These are phyloP conservation scores for Amanita thiersii DNA, from an alignment of 768 basidiomycete genomes.

Conservation along the genomic window DNA sequence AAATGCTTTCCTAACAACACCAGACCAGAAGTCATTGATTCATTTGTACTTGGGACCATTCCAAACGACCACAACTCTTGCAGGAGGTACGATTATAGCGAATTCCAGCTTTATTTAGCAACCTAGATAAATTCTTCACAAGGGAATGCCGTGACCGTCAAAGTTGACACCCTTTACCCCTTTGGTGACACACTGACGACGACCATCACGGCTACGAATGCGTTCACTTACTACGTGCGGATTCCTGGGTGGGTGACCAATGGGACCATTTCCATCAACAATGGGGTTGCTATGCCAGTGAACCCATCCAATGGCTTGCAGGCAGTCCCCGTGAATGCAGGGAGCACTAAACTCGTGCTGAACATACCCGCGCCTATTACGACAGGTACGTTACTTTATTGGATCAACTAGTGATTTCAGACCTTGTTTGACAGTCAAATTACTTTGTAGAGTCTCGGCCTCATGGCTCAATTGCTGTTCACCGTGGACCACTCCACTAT, in stretches of 20 bases:
- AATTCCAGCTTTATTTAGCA: no score
- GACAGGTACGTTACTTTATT: neutral
- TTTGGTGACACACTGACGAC: constrained; percentile 38
- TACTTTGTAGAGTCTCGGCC: no score
- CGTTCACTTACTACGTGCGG: constrained; percentile 36
- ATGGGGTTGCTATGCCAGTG: neutral
- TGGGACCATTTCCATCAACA: constrained; percentile 31
- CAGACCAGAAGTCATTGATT: no score
- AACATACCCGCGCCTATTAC: neutral
- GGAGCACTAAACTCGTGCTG: neutral
- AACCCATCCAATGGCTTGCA: neutral
- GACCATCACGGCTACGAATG: constrained; percentile 29
- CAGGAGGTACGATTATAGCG: no score
- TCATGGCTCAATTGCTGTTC: no score
- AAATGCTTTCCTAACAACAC: no score
- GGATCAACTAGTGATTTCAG: no score
- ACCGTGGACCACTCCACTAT: no score
- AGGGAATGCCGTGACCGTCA: constrained; percentile 27
- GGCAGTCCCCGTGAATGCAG: neutral
- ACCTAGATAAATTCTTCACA: no score
- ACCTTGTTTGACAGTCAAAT: no score
- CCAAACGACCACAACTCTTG: no score
- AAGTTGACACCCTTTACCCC: constrained; percentile 37
- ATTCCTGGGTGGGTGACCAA: constrained; percentile 40
- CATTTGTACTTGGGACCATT: no score